Evolutionary conservation across 495 filamentous ascomycete species (phyloP).

Genomic region (Neurospora sublineolata): DNA sequence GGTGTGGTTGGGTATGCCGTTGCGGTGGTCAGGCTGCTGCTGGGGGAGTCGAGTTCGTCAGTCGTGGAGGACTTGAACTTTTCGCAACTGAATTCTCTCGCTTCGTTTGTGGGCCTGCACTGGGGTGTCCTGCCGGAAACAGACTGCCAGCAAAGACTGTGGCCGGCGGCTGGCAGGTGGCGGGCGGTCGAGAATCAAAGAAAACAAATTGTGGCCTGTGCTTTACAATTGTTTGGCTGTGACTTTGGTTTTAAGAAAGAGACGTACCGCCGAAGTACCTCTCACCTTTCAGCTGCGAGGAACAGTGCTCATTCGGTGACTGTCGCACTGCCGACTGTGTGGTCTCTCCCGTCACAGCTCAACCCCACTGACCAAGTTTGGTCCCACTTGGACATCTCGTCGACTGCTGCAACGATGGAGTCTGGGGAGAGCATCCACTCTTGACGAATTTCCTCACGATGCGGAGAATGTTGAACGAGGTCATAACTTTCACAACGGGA

Average conservation of each 20-base stretch:
- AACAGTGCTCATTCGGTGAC: neutral
- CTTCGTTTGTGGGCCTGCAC: slow-evolving; percentile 23
- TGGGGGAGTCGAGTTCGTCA: neutral
- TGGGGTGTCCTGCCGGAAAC: neutral
- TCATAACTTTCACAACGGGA: neutral
- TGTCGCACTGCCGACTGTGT: neutral
- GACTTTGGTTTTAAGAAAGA: neutral
- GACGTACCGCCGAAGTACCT: neutral
- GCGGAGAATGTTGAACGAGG: neutral
- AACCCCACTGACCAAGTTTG: neutral
- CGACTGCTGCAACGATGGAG: neutral
- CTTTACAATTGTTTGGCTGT: neutral
- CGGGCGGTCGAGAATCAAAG: neutral
- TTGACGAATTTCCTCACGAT: neutral
- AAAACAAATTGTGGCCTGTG: neutral
- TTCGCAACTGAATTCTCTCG: slow-evolving; percentile 18
- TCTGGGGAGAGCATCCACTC: neutral
- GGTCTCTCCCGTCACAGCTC: neutral
- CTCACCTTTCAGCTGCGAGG: neutral
- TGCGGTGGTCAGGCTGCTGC: neutral
- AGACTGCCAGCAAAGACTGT: neutral
- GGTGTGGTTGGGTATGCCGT: slow-evolving; percentile 2
- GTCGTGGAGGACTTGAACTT: slow-evolving; percentile 6
- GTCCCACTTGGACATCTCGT: neutral
- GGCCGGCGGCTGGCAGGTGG: neutral